These are phyloP conservation scores for Dioscorea zingiberensis DNA, from an alignment of 106 monocot genomes.

Conservation along the genomic window DNA sequence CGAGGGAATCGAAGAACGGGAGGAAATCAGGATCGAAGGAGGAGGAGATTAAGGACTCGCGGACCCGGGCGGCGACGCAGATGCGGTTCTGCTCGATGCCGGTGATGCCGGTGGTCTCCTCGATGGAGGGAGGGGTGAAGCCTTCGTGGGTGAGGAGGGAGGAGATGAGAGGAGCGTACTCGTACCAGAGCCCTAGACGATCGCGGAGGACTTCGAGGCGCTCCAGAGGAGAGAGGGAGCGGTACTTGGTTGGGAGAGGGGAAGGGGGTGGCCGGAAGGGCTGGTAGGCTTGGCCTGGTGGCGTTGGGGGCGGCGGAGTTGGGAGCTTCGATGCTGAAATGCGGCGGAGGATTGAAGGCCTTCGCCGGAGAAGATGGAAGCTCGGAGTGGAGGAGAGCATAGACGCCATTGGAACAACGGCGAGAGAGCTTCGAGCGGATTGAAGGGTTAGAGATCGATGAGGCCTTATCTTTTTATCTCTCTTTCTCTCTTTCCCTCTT, in stretches of 20 bases:
- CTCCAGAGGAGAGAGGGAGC: slow-evolving; percentile 38
- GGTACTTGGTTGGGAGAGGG: slow-evolving; percentile 55
- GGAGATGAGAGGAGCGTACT: slow-evolving; percentile 78
- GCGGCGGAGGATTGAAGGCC: background rate
- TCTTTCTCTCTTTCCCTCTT: too few relatives aligned
- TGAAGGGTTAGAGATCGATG: background rate
- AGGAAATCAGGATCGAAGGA: slow-evolving; percentile 37
- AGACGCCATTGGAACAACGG: too few relatives aligned
- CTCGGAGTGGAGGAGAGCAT: background rate
- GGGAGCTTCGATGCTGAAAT: slow-evolving; percentile 28
- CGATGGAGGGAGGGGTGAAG: slow-evolving; percentile 76
- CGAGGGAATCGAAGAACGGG: slow-evolving; percentile 54
- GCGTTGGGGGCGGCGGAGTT: slow-evolving; percentile 37
- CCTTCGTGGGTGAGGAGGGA: slow-evolving; percentile 55
- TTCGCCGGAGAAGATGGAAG: background rate
- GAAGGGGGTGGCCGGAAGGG: slow-evolving; percentile 87
- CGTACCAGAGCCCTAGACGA: slow-evolving; percentile 88
- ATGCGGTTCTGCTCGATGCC: slow-evolving; percentile 86
- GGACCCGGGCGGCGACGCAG: slow-evolving; percentile 69
- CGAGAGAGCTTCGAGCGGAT: too few relatives aligned
- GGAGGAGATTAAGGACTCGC: slow-evolving; percentile 55
- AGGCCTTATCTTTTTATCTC: background rate
- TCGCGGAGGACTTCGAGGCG: slow-evolving; percentile 77
- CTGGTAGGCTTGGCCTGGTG: slow-evolving; percentile 69
- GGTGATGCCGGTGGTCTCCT: slow-evolving; percentile 83